Conservation (phyloP, 192 early-diverging fungal species). For the Podila epigama region DNA sequence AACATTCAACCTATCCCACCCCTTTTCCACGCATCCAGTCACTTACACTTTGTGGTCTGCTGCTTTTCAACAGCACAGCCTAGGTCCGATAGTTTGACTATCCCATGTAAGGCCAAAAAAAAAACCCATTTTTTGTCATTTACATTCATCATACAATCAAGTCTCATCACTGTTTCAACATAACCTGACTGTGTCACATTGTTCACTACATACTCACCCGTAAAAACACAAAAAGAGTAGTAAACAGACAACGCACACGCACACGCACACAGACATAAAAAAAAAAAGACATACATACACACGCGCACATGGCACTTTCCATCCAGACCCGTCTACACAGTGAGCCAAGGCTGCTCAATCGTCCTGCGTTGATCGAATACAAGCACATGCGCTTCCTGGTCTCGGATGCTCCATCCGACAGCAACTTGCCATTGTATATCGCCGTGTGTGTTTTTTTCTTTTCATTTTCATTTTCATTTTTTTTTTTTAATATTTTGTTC, state of each 20-base stretch:
- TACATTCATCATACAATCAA: no score
- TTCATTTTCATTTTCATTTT: neutral
- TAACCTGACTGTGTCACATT: no score
- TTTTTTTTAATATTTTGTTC: no score
- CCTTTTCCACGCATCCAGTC: neutral
- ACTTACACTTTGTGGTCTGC: no score
- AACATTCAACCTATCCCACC: no score
- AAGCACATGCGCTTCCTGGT: slow-evolving; percentile 77
- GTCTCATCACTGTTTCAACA: no score
- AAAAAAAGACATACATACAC: neutral
- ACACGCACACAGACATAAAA: neutral
- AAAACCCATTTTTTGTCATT: no score
- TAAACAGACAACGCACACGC: neutral
- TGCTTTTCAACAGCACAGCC: no score
- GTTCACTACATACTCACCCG: no score
- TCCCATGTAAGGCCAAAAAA: no score
- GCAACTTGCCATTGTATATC: slow-evolving; percentile 72
- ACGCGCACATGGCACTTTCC: neutral
- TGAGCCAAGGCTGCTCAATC: slow-evolving; percentile 55
- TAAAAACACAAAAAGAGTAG: no score
- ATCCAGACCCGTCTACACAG: neutral
- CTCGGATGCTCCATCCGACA: slow-evolving; percentile 79
- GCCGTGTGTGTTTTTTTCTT: slow-evolving; percentile 50
- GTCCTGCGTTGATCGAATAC: slow-evolving; percentile 71
- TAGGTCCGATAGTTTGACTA: no score